phyloP scores from a whole-genome alignment of 257 asterid species.

The Scutellaria baicalensis region DNA sequence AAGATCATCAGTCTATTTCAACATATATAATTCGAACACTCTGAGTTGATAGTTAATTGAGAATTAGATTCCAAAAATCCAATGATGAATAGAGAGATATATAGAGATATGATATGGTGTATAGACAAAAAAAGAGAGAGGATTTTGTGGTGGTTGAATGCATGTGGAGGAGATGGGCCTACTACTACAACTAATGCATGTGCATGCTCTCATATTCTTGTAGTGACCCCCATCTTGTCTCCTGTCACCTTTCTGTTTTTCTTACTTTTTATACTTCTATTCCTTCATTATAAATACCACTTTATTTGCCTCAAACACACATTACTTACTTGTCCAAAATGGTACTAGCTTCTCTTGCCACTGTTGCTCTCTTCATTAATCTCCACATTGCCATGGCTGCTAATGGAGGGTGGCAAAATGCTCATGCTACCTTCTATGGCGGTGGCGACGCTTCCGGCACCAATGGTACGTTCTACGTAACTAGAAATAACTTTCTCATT shows the following conservation, averaged over 20 bases:
- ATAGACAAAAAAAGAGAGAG: neutral
- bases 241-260: neutral
- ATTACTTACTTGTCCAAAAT: neutral
- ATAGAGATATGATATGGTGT: neutral
- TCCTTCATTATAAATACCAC: conserved; percentile 1
- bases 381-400: conserved; percentile 7
- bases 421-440: conserved; percentile 50
- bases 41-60: too few species aligned
- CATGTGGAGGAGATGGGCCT: conserved; percentile 16
- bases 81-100: neutral
- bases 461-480: too few species aligned
- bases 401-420: conserved; percentile 37
- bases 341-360: conserved; percentile 1
- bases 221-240: conserved; percentile 4
- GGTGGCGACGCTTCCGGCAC: conserved; percentile 52
- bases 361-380: neutral
- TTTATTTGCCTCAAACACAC: neutral
- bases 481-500: too few species aligned
- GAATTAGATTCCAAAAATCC: neutral
- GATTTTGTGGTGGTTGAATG: neutral
- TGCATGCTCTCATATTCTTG: conserved; percentile 1
- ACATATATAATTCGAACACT: too few species aligned
- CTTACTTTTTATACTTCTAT: neutral
- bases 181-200: conserved; percentile 10
- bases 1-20: too few species aligned